Evolutionary conservation across 228 moss, liverwort and hornwort species (phyloP), one percentile per base, ranked within the genome.

Genomic region (Sphagnum fallax): DNA sequence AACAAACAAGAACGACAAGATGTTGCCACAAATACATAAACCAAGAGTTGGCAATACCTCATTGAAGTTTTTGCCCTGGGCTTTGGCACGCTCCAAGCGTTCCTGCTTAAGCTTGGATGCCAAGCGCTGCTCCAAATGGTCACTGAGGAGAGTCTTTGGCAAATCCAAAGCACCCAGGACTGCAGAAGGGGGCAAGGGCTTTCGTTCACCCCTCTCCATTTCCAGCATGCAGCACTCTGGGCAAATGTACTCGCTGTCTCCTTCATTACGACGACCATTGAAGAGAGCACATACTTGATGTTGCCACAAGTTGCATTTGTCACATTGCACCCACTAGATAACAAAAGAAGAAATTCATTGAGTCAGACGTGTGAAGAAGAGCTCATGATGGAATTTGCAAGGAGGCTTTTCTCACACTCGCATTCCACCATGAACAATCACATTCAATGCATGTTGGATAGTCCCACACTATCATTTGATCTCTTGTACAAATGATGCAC

Each of bases 201-300:
- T 93, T 51, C 97, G 86, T 77, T 91, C 90, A 75, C 87, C 97
- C 70, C 73, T 77, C 80, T 98, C 93, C 82, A 98, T 98, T 80
- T 93, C 93, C 60, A 73, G 67, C 84, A 85, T 83, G 73, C 93
- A 93, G 71, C 97, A 98, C 71, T 93, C 87, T 63, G 97, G 91
- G 76, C 97, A 98, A 66, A 90, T 93, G 64, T 93, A 98, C 75
- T 98, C 97, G 81, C 90, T 93, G 75, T 98, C 97, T 73, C 97
- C 97, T 91, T 98, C 97, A 71, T 98, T 98, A 73, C 97, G 86
- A 60, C 97, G 86, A 71, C 97, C 93, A 75, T 98, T 98, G 63
- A 98, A 98, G 60, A 98, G 83, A 72, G 97, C 97, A 78, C 97
- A 98, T 50, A 98, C 97, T 82, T 98, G 97, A 82, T 98, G 97